Percentiles rank a stretch among this genome's conserved stretches.
Conservation (phyloP, 129 eudicot species). For the Erigeron canadensis region DNA sequence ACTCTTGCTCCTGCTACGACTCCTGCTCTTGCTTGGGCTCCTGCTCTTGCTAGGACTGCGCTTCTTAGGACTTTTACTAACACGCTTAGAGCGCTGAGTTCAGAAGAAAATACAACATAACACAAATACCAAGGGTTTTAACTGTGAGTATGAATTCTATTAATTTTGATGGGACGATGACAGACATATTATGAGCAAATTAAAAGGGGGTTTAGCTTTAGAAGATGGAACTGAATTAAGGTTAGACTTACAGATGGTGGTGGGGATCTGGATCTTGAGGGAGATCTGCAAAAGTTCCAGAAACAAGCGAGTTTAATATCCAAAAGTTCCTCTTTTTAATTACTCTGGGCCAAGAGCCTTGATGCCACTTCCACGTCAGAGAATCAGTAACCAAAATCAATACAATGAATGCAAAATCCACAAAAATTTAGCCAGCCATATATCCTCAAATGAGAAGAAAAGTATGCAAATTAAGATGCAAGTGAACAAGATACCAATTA, state of each 20-base stretch:
- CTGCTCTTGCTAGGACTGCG: constrained; percentile 44
- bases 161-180: neutral
- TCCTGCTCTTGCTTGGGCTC: constrained; percentile 56
- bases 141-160: neutral
- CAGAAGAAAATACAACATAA: constrained; percentile 20
- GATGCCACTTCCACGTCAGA: constrained; percentile 77
- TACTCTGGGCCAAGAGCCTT: constrained; percentile 77
- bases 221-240: neutral
- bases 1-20: constrained; percentile 80
- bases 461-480: constrained; percentile 25
- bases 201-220: neutral
- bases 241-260: constrained; percentile 76
- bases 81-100: constrained; percentile 56
- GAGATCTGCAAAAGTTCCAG: constrained; percentile 99
- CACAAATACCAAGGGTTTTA: constrained; percentile 14
- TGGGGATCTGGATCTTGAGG: constrained; percentile 96
- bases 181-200: neutral
- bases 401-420: constrained; percentile 32
- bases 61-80: constrained; percentile 68
- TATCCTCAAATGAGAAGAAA: neutral
- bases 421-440: constrained; percentile 32
- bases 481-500: constrained; percentile 37
- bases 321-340: constrained; percentile 63
- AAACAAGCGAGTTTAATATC: constrained; percentile 86
- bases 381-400: constrained; percentile 48